These are phyloP conservation scores for Pulchroboletus neoregius DNA, from an alignment of 1,284 basidiomycete species.

Conservation along the genomic window DNA sequence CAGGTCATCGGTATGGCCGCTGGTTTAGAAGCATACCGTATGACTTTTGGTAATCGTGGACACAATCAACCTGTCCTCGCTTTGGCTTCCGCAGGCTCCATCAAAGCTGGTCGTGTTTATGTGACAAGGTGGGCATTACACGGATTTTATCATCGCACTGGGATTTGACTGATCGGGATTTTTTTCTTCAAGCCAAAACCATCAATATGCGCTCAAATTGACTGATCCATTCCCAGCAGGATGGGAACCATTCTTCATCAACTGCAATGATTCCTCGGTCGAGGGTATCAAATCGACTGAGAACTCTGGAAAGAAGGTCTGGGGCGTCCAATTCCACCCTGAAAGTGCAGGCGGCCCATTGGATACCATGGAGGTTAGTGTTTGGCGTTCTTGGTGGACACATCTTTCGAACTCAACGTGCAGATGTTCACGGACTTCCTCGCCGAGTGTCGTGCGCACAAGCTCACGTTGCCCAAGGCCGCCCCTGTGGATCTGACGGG, in stretches of 20 bases:
- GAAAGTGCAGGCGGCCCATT: constrained; percentile 91
- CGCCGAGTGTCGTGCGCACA: constrained; percentile 67
- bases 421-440: constrained; percentile 94
- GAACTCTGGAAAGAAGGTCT: constrained; percentile 83
- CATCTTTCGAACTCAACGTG: constrained; percentile 6
- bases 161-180: constrained; percentile 7
- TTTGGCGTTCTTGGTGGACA: neutral
- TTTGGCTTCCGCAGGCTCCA: constrained; percentile 83
- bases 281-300: constrained; percentile 93
- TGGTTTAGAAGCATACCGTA: constrained; percentile 92
- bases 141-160: neutral
- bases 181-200: constrained; percentile 72
- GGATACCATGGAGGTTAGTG: constrained; percentile 83
- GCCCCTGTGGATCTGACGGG: constrained; percentile 7
- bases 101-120: constrained; percentile 94
- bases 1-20: constrained; percentile 97
- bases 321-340: constrained; percentile 97
- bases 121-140: constrained; percentile 72
- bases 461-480: constrained; percentile 29
- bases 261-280: constrained; percentile 96
- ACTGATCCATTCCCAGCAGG: constrained; percentile 91
- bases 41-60: constrained; percentile 98
- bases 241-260: constrained; percentile 98
- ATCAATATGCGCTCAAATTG: constrained; percentile 92
- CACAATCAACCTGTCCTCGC: constrained; percentile 99